These are phyloP conservation scores for Annulohypoxylon moriforme DNA, from an alignment of 495 filamentous ascomycete genomes.

Conservation along the genomic window DNA sequence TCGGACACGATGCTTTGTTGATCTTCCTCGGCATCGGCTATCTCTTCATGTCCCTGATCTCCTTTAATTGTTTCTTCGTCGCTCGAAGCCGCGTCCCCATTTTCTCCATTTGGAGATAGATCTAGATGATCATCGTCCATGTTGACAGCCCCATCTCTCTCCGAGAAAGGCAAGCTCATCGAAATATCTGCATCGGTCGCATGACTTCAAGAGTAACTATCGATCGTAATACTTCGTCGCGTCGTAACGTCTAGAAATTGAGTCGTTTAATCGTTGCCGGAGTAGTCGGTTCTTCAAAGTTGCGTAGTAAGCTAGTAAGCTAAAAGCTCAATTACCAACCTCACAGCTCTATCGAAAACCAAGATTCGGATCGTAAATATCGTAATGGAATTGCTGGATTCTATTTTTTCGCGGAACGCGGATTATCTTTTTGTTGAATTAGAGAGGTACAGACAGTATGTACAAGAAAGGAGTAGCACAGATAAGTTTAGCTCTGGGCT, in stretches of 20 bases:
- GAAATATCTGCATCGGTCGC: slow-evolving; percentile 48
- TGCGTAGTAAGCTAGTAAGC: slow-evolving; percentile 35
- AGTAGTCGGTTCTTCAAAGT: neutral
- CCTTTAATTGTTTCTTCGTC: slow-evolving; percentile 60
- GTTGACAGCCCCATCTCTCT: slow-evolving; percentile 58
- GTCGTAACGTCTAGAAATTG: slow-evolving; percentile 1
- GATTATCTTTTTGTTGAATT: slow-evolving; percentile 8
- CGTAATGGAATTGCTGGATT: slow-evolving; percentile 1
- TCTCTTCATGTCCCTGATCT: slow-evolving; percentile 53
- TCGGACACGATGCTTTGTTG: slow-evolving; percentile 36
- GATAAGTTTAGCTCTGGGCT: slow-evolving; percentile 13
- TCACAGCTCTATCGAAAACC: slow-evolving; percentile 18
- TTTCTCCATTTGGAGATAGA: slow-evolving; percentile 48
- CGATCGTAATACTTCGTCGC: neutral
- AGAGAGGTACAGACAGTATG: neutral
- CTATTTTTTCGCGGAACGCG: neutral
- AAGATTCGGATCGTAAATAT: slow-evolving; percentile 7
- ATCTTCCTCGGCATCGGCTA: slow-evolving; percentile 58
- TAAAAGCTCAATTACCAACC: slow-evolving; percentile 10
- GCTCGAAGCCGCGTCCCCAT: slow-evolving; percentile 52
- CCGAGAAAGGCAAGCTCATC: slow-evolving; percentile 63
- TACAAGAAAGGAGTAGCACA: slow-evolving; percentile 8
- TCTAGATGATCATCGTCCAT: slow-evolving; percentile 57
- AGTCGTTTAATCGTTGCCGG: neutral
- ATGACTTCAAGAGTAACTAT: slow-evolving; percentile 48